Conservation (phyloP, 129 eudicot genomes). For the Smallanthus sonchifolius region DNA sequence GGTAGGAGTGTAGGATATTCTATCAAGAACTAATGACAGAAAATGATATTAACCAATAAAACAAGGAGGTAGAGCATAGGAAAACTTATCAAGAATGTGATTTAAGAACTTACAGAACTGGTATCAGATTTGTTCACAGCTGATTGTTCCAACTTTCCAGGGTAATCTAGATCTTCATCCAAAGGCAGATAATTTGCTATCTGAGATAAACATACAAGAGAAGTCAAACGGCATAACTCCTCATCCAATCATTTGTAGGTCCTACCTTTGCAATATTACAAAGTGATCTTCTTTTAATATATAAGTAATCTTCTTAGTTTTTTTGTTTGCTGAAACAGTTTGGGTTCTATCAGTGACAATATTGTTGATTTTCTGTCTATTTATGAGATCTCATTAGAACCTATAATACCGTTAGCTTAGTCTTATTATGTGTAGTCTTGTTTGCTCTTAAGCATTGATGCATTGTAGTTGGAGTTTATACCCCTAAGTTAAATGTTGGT, state of each 20-base stretch:
- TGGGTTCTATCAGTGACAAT: background rate
- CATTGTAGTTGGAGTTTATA: background rate
- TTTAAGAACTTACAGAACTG: slow-evolving; percentile 53
- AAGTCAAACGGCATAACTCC: slow-evolving; percentile 4
- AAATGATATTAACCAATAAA: background rate
- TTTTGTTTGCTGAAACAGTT: background rate
- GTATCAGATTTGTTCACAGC: slow-evolving; percentile 46
- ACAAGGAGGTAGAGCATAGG: background rate
- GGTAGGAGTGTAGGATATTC: background rate
- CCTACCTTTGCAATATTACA: slow-evolving; percentile 3
- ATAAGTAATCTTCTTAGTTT: slow-evolving; percentile 5
- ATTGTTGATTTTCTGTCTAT: background rate
- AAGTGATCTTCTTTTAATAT: background rate
- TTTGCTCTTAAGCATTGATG: background rate
- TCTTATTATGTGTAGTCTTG: background rate
- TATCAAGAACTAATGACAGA: slow-evolving; percentile 10
- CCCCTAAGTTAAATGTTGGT: too few species aligned
- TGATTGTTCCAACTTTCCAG: slow-evolving; percentile 82
- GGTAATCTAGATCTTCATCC: slow-evolving; percentile 86
- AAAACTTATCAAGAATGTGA: slow-evolving; percentile 2
- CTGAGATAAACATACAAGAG: slow-evolving; percentile 37
- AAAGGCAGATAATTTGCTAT: slow-evolving; percentile 91
- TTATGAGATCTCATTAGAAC: background rate
- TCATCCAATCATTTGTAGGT: slow-evolving; percentile 3
- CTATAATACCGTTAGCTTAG: background rate